Evolutionary conservation across 2,329 filamentous ascomycete genomes (phyloP).

Genomic region (Colletotrichum sp.): DNA sequence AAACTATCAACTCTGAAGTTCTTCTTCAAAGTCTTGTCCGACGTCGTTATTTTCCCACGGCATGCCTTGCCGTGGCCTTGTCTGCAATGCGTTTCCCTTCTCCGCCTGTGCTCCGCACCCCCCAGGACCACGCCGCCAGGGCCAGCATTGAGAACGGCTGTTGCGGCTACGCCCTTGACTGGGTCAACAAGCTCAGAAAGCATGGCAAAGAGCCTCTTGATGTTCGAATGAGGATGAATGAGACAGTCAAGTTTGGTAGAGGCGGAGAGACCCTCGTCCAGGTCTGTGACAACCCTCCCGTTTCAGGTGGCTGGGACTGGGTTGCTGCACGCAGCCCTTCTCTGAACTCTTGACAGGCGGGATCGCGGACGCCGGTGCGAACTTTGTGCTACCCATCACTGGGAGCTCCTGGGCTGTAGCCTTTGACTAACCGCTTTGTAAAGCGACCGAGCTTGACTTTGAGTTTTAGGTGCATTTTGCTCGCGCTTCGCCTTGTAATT

Average conservation of each 20-base stretch:
- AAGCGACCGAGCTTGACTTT: not conserved
- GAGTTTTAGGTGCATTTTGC: not conserved
- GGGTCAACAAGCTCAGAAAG: not conserved
- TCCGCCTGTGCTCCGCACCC: not conserved
- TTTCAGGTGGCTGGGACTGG: slow-evolving; percentile 18
- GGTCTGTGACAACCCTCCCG: slow-evolving; percentile 22
- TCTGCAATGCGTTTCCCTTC: not conserved
- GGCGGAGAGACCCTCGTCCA: not conserved
- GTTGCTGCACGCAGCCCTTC: not conserved
- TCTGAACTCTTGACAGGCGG: slow-evolving; percentile 15
- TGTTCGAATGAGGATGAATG: not conserved
- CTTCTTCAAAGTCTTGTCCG: not conserved
- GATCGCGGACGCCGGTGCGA: slow-evolving; percentile 8
- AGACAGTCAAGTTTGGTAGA: not conserved
- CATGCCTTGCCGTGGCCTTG: not conserved
- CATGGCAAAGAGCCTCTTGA: not conserved
- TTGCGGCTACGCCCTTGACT: slow-evolving; percentile 1
- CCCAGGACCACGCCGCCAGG: not conserved
- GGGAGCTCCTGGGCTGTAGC: not conserved
- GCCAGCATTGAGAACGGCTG: not conserved
- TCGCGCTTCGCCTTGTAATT: not conserved
- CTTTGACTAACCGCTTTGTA: slow-evolving; percentile 17
- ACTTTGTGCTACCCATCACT: not conserved
- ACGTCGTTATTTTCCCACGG: not conserved
- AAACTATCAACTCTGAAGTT: not conserved